These are phyloP conservation scores for Fusarium liriodendri DNA, from an alignment of 2,329 filamentous ascomycete species.

Conservation along the genomic window DNA sequence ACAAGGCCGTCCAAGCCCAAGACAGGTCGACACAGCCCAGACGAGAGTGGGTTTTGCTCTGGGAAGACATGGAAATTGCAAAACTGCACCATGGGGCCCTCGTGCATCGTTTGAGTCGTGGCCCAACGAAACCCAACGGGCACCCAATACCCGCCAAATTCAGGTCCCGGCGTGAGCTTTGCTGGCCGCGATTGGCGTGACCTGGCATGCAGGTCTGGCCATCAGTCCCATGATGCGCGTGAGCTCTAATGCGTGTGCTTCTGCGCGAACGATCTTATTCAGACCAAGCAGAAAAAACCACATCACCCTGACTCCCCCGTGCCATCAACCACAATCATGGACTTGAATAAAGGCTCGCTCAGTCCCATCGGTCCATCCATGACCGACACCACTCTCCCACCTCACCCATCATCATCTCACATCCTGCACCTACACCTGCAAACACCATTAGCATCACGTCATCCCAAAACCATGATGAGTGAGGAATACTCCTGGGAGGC, in stretches of 20 bases:
- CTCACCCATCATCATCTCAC: not conserved
- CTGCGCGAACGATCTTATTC: slow-evolving; percentile 15
- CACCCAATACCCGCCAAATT: slow-evolving; percentile 28
- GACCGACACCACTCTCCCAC: not conserved
- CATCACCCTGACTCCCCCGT: not conserved
- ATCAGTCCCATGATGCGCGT: slow-evolving; percentile 31
- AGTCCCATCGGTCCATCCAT: not conserved
- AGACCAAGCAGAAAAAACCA: slow-evolving; percentile 3
- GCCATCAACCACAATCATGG: not conserved
- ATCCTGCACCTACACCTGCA: slow-evolving; percentile 6
- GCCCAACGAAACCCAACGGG: slow-evolving; percentile 36
- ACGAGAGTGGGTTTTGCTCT: not conserved
- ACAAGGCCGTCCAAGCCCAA: not conserved
- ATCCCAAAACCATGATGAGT: slow-evolving; percentile 16
- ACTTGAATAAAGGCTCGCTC: slow-evolving; percentile 14
- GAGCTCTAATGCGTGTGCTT: slow-evolving; percentile 35
- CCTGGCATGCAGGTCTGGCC: slow-evolving; percentile 20
- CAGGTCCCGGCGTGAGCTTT: slow-evolving; percentile 31
- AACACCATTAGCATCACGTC: slow-evolving; percentile 21
- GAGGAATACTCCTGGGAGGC: slow-evolving; percentile 32
- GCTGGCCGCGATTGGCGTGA: slow-evolving; percentile 33
- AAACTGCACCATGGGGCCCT: slow-evolving; percentile 10
- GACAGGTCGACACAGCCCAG: slow-evolving; percentile 25
- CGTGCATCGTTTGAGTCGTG: slow-evolving; percentile 5
- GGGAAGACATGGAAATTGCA: slow-evolving; percentile 34